A percentile compares a stretch with the other conserved stretches of the same genome.
These are phyloP conservation scores for Yarrowia phangngaensis DNA, from an alignment of 805 yeast genomes.

Conservation along the genomic window DNA sequence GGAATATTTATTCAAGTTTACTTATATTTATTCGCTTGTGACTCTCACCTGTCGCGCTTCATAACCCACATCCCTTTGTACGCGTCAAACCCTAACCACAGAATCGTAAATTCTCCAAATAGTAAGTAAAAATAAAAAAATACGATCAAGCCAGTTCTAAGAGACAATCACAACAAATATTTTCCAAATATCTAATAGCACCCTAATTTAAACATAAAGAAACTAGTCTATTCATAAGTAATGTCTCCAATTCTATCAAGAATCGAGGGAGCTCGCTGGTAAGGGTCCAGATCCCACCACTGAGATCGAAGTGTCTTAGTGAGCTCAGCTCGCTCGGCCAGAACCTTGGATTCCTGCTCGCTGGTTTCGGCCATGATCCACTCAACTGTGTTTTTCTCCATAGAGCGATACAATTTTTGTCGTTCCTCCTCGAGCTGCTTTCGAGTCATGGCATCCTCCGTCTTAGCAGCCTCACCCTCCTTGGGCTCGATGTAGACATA, in stretches of 20 bases:
- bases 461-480: conserved; percentile 46
- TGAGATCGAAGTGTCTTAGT: conserved; percentile 56
- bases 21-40: too few relatives aligned
- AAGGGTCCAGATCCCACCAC: conserved; percentile 72
- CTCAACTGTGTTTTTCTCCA: conserved; percentile 60
- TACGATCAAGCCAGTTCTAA: too few relatives aligned
- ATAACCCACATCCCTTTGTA: too few relatives aligned
- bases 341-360: conserved; percentile 48
- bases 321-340: conserved; percentile 46
- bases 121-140: too few relatives aligned
- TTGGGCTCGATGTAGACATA: conserved; percentile 53
- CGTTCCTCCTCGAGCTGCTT: conserved; percentile 51
- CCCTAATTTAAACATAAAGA: background rate
- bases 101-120: too few relatives aligned
- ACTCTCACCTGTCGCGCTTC: too few relatives aligned
- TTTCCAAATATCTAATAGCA: background rate
- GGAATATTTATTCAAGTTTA: too few relatives aligned
- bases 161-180: too few relatives aligned
- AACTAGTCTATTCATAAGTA: conserved; percentile 38
- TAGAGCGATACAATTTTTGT: conserved; percentile 49
- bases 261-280: conserved; percentile 69
- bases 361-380: conserved; percentile 60
- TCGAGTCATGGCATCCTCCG: conserved; percentile 34
- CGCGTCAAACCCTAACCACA: too few relatives aligned
- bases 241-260: conserved; percentile 70